Evolutionary conservation across 2,329 filamentous ascomycete species (phyloP), one percentile per base, ranked within the genome.

Genomic region (Aspergillus viridinutans): DNA sequence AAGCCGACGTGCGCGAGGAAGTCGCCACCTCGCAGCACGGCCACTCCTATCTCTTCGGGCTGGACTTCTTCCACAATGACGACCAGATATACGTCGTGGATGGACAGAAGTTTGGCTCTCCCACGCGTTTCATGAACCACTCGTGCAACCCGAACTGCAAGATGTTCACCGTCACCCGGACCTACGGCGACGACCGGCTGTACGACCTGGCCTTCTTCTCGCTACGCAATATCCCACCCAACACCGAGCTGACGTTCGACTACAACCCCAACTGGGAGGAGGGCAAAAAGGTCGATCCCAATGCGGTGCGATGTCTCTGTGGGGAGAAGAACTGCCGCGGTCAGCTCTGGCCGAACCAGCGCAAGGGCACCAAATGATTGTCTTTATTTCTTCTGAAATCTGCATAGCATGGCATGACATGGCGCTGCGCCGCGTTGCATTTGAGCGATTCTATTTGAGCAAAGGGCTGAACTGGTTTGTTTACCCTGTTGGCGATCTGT

Each of bases 151-250:
- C 78, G 0, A 81, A 80, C 52, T 78, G 76, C 59, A 72, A 72
- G 10, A 75, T 77, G 45, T 71, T 79, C 25, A 67, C 76, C 0
- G 77, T 78, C 0, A 74, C 75, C 0, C 72, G 72, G 2, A 72
- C 72, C 29, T 73, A 77, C 21, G 70, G 64, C 1, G 77, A 79
- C 35, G 57, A 68, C 0, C 66, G 69, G 0, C 65, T 81, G 1
- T 81, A 80, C 52, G 70, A 78, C 29, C 66, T 81, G 1, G 78
- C 78, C 0, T 80, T 81, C 56, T 81, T 81, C 42, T 74, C 79
- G 0, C 60, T 75, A 1, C 67, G 68, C 2, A 72, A 77, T 14
- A 79, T 81, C 17, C 67, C 69, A 0, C 68, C 74, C 0, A 68
- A 68, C 1, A 76, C 70, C 0, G 79, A 81, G 53, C 59, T 81